Base-by-base conservation (phyloP, 805 yeast species). In the Candida glaebosa region DNA sequence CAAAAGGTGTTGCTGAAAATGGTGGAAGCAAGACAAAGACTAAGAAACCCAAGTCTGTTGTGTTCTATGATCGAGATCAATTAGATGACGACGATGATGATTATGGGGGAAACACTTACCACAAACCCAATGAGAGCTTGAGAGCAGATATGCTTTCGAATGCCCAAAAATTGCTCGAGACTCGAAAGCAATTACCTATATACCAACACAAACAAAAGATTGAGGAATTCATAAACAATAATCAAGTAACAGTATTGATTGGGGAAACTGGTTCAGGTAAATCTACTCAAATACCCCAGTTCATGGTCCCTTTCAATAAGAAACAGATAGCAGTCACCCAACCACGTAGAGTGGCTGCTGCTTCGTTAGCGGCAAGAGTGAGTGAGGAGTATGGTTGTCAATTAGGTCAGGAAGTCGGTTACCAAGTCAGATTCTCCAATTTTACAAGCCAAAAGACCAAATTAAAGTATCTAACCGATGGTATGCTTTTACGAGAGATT, bases 211-310 rank as follows among this genome's bases (percentile, higher is more conserved):
- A 79, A 51, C 81, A 78, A 34, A 74, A 78, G 40, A 75, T 91
- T 14, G 57, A 85, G 45, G 64, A 73, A 7, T 76, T 79, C 46
- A 56, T 91, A 2, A 43, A 63, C 2, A 45, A 64, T 8, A 76
- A 82, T 52, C 81, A 76, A 47, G 95, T 89, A 4, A 80, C 90
- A 0, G 79, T 91, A 1, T 71, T 91, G 15, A 85, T 93, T 57
- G 98, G 98, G 63, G 98, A 91, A 58, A 91, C 99, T 0, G 99
- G 99, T 63, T 87, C 96, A 5, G 98, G 98, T 70, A 91, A 91
- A 58, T 90, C 98, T 3, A 91, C 99, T 0, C 99, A 91, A 66
- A 82, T 91, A 36, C 98, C 99, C 0, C 98, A 91, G 58, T 83
- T 91, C 49, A 58, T 91, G n/a, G 76, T 86, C 63, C 75, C 78